These are phyloP conservation scores for Ceratocystis cubensis DNA, from an alignment of 2,329 filamentous ascomycete genomes.

Conservation along the genomic window DNA sequence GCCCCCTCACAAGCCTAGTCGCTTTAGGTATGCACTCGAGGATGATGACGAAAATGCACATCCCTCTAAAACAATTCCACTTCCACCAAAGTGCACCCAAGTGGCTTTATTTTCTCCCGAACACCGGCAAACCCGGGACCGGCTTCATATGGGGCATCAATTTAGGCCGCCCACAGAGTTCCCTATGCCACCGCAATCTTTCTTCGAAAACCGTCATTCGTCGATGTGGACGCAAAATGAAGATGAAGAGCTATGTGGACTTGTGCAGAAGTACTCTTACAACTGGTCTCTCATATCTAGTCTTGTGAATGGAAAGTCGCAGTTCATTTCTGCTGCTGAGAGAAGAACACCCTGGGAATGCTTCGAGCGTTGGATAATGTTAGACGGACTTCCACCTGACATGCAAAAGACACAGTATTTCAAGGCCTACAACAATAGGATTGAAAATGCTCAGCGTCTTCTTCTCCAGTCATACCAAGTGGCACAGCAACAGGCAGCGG, in stretches of 20 bases:
- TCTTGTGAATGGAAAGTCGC: conserved; percentile 59
- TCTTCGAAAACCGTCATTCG: conserved; percentile 74
- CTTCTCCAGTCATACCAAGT: conserved; percentile 43
- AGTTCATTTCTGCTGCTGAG: conserved; percentile 75
- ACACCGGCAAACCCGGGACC: conserved; percentile 78
- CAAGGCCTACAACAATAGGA: conserved; percentile 52
- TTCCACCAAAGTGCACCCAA: conserved; percentile 57
- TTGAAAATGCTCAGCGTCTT: conserved; percentile 45
- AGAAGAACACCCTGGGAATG: conserved; percentile 95
- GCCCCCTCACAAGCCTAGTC: conserved; percentile 61
- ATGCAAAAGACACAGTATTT: conserved; percentile 96
- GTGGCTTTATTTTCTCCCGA: conserved; percentile 84
- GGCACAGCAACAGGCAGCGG: conserved; percentile 31
- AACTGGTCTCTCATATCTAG: conserved; percentile 94
- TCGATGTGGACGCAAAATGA: conserved; percentile 88
- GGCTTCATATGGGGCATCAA: conserved; percentile 79
- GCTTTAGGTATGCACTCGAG: conserved; percentile 71
- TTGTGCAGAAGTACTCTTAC: conserved; percentile 88
- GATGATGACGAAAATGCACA: conserved; percentile 44
- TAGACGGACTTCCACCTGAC: conserved; percentile 82
- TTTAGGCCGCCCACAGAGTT: conserved; percentile 89
- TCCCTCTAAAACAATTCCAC: conserved; percentile 28
- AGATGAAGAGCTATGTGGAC: conserved; percentile 72
- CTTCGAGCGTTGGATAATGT: conserved; percentile 88
- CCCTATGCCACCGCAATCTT: conserved; percentile 76